Evolutionary conservation across 139 green algal genomes (phyloP).

Genomic region (Picochlorum sp.): DNA sequence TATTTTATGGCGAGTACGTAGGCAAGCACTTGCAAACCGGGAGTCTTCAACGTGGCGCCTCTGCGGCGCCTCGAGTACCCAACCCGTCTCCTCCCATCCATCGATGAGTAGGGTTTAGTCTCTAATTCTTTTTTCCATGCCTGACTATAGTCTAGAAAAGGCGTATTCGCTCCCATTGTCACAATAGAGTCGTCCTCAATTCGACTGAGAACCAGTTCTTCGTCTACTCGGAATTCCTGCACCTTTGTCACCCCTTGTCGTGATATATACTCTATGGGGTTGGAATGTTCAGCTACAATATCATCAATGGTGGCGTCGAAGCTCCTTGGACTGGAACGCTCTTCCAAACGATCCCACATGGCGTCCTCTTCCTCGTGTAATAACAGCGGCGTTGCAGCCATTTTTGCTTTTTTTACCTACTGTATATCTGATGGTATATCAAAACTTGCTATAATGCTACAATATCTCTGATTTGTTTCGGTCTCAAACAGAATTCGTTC

Average conservation of each 20-base stretch:
- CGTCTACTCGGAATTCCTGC: slow-evolving; percentile 8
- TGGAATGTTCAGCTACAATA: too few relatives aligned
- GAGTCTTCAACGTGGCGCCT: slow-evolving; percentile 20
- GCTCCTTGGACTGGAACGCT: too few relatives aligned
- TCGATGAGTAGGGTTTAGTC: background rate
- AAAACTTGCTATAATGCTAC: too few relatives aligned
- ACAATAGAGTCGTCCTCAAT: slow-evolving; percentile 16
- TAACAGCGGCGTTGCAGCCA: background rate
- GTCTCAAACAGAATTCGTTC: too few relatives aligned
- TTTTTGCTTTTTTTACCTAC: too few relatives aligned
- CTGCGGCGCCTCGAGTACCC: slow-evolving; percentile 3
- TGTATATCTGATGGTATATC: too few relatives aligned
- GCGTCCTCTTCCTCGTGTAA: too few relatives aligned
- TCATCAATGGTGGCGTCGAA: too few relatives aligned
- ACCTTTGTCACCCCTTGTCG: slow-evolving; percentile 9
- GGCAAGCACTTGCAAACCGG: slow-evolving; percentile 36
- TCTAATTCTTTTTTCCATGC: slow-evolving; percentile 15
- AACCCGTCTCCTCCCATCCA: slow-evolving; percentile 3
- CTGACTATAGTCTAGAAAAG: slow-evolving; percentile 22
- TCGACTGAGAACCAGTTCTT: slow-evolving; percentile 9
- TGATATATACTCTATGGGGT: too few relatives aligned
- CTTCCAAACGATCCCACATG: too few relatives aligned
- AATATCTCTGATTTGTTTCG: too few relatives aligned
- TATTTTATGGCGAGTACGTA: slow-evolving; percentile 47
- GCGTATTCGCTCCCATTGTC: slow-evolving; percentile 19